phyloP scores from a whole-genome alignment of 306 rosid species.

The Begonia masoniana region DNA sequence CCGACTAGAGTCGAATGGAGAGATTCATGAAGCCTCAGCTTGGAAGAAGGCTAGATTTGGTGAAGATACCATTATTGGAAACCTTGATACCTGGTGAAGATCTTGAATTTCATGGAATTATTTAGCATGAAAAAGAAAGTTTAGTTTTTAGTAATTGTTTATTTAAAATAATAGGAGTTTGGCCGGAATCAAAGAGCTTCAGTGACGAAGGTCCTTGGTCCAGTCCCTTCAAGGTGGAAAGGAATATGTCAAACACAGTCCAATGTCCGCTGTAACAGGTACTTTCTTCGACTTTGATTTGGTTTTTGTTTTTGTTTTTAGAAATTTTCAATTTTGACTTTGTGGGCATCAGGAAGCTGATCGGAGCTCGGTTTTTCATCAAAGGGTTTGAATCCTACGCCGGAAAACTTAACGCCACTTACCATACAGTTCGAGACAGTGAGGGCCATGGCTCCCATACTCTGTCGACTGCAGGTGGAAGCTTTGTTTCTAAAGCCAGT shows the following conservation, averaged over 20 bases:
- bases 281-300: background rate
- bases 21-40: conserved; percentile 11
- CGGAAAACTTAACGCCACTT: background rate
- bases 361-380: conserved; percentile 67
- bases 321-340: too few species aligned
- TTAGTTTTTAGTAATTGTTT: too few species aligned
- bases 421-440: conserved; percentile 30
- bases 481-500: conserved; percentile 22
- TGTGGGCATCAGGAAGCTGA: conserved; percentile 40
- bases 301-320: too few species aligned
- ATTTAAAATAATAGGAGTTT: conserved; percentile 29
- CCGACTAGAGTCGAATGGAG: conserved; percentile 22
- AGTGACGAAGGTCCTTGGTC: conserved; percentile 42
- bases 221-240: conserved; percentile 47
- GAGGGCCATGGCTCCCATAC: conserved; percentile 87
- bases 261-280: conserved; percentile 43
- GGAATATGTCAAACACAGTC: conserved; percentile 36
- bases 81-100: conserved; percentile 55
- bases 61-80: conserved; percentile 48
- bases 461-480: conserved; percentile 85
- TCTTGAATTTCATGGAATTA: background rate
- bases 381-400: conserved; percentile 22
- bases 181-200: conserved; percentile 67
- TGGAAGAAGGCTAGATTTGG: conserved; percentile 44
- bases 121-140: background rate